phyloP scores from a whole-genome alignment of 129 eudicot species.

The Flaveria trinervia region DNA sequence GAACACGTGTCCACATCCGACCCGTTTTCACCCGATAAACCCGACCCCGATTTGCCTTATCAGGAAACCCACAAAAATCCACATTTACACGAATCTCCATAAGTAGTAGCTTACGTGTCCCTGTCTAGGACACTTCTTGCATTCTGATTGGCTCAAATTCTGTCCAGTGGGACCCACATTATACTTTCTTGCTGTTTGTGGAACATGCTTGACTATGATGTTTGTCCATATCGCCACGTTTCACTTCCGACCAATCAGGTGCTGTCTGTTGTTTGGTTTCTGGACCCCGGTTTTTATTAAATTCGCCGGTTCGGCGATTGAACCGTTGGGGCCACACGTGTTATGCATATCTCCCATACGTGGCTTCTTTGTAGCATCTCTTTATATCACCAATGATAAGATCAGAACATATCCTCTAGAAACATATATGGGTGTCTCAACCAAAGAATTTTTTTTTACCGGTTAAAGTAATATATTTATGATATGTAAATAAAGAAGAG shows the following conservation, averaged over 20 bases:
- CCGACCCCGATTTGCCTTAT: conserved; percentile 26
- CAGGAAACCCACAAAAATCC: conserved; percentile 16
- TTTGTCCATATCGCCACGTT: conserved; percentile 45
- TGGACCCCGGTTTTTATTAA: background rate
- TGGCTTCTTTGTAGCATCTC: conserved; percentile 24
- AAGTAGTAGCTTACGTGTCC: conserved; percentile 41
- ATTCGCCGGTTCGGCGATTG: conserved; percentile 17
- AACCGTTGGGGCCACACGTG: conserved; percentile 41
- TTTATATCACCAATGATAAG: conserved; percentile 34
- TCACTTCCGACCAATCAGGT: conserved; percentile 37
- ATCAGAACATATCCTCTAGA: conserved; percentile 15
- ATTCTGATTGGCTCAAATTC: conserved; percentile 28
- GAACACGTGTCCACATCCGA: conserved; percentile 38
- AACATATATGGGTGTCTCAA: background rate
- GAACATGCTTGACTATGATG: conserved; percentile 19
- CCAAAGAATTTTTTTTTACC: too few relatives aligned
- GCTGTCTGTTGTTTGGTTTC: conserved; percentile 4
- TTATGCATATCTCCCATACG: conserved; percentile 34
- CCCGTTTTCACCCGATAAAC: background rate
- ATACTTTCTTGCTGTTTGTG: conserved; percentile 12
- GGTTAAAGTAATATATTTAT: too few relatives aligned
- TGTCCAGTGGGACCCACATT: conserved; percentile 8
- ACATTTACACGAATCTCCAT: conserved; percentile 10
- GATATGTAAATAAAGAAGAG: too few relatives aligned
- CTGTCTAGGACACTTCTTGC: conserved; percentile 36